These are phyloP conservation scores for Laburnicola sp. DNA, from an alignment of 2,329 filamentous ascomycete species.

Conservation along the genomic window DNA sequence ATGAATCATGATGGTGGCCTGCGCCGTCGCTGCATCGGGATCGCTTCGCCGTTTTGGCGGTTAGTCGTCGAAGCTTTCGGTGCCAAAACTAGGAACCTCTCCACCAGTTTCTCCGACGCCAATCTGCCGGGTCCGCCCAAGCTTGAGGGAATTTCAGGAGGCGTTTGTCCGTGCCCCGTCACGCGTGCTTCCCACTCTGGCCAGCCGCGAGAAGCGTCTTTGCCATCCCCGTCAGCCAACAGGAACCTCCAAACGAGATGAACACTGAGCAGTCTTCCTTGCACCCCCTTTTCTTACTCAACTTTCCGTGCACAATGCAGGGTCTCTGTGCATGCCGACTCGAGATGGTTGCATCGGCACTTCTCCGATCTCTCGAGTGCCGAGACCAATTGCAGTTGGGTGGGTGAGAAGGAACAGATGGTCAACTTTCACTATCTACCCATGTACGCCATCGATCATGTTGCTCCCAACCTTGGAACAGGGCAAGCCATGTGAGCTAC, in stretches of 20 bases:
- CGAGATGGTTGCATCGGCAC: slow-evolving; percentile 2
- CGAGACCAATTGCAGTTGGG: neutral
- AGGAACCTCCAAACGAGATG: slow-evolving; percentile 8
- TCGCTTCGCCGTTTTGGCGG: slow-evolving; percentile 31
- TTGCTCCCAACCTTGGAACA: too few species aligned
- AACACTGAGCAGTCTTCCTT: neutral
- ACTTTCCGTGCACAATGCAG: neutral
- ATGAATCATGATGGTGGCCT: slow-evolving; percentile 10
- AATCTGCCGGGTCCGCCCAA: slow-evolving; percentile 31
- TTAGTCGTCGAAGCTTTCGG: slow-evolving; percentile 15
- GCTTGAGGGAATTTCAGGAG: slow-evolving; percentile 16
- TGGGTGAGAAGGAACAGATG: too few species aligned
- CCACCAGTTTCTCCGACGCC: slow-evolving; percentile 35
- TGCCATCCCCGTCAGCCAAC: slow-evolving; percentile 1
- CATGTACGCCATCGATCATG: too few species aligned
- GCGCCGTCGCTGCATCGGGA: slow-evolving; percentile 29
- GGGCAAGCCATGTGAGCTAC: too few species aligned
- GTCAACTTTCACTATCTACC: too few species aligned
- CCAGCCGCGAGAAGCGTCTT: slow-evolving; percentile 7
- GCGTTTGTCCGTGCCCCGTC: slow-evolving; percentile 2
- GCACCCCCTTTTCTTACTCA: slow-evolving; percentile 1
- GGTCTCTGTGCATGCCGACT: neutral
- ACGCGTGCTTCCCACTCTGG: slow-evolving; percentile 8
- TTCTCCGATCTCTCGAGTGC: neutral
- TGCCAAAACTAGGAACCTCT: slow-evolving; percentile 19